A percentile compares a stretch with the other conserved stretches of the same genome.
phyloP scores from a whole-genome alignment of 345 rosid genomes.

The Syzygium grande region DNA sequence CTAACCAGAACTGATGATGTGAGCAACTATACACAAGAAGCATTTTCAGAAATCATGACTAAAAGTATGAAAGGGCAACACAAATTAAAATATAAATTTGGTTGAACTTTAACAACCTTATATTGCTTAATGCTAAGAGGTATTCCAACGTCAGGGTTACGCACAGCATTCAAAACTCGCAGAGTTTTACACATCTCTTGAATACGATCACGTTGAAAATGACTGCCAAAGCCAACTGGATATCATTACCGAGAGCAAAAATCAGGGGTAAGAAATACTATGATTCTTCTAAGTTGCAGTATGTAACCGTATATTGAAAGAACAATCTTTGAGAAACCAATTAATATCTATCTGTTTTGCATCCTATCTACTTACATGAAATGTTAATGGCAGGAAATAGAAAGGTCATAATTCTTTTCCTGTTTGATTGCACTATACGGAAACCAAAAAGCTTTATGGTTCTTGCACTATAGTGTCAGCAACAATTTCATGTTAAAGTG shows the following conservation, averaged over 20 bases:
- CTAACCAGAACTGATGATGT: constrained; percentile 76
- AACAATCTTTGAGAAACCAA: background rate
- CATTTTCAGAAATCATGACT: constrained; percentile 9
- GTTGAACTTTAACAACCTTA: constrained; percentile 45
- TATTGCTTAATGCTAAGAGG: constrained; percentile 89
- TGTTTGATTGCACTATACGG: background rate
- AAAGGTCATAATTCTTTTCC: background rate
- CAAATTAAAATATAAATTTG: background rate
- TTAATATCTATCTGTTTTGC: background rate
- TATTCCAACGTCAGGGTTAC: constrained; percentile 72
- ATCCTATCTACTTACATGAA: background rate
- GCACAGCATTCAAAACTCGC: constrained; percentile 85
- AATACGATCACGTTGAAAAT: constrained; percentile 81
- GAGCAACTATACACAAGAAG: constrained; percentile 48
- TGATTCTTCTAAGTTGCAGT: background rate
- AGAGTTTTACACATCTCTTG: constrained; percentile 90
- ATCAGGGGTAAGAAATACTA: constrained; percentile 20
- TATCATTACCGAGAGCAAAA: constrained; percentile 38
- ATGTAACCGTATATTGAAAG: background rate
- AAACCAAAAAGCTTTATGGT: background rate
- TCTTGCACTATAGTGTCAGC: background rate
- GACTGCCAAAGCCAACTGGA: constrained; percentile 71
- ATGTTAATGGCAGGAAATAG: background rate
- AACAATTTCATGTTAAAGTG: background rate
- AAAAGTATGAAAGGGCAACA: background rate